Evolutionary conservation across 331 rosid genomes (phyloP).

Genomic region (Malus hybrid): DNA sequence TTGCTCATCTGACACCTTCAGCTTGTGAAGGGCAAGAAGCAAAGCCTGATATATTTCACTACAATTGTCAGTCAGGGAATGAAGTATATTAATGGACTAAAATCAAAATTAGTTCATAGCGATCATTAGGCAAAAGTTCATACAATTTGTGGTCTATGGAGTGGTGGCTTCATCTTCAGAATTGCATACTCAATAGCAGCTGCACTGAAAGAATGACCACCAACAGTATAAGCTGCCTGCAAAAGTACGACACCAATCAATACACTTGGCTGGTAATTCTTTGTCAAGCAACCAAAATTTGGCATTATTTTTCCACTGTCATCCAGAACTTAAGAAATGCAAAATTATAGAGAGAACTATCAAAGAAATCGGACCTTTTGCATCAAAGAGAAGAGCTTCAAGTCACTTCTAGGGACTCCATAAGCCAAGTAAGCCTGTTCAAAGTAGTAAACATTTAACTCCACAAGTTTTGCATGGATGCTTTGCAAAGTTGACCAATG

Average conservation of each 20-base stretch:
- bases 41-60: constrained; percentile 42
- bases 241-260: background rate
- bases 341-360: background rate
- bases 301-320: background rate
- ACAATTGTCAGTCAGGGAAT: constrained; percentile 15
- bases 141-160: constrained; percentile 80
- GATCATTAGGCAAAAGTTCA: constrained; percentile 6
- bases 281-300: background rate
- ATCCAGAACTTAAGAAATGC: background rate
- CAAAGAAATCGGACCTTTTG: constrained; percentile 50
- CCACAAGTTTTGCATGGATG: background rate
- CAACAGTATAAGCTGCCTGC: constrained; percentile 70
- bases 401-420: constrained; percentile 77
- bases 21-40: constrained; percentile 76
- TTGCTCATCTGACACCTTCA: constrained; percentile 60
- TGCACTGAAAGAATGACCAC: constrained; percentile 71
- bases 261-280: background rate
- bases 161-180: constrained; percentile 67
- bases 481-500: background rate
- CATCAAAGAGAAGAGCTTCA: constrained; percentile 68
- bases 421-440: constrained; percentile 73
- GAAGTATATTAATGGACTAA: constrained; percentile 8
- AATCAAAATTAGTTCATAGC: background rate
- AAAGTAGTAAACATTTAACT: background rate
- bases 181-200: constrained; percentile 59